Evolutionary conservation across 257 asterid genomes (phyloP).

Genomic region (Perilla frutescens): DNA sequence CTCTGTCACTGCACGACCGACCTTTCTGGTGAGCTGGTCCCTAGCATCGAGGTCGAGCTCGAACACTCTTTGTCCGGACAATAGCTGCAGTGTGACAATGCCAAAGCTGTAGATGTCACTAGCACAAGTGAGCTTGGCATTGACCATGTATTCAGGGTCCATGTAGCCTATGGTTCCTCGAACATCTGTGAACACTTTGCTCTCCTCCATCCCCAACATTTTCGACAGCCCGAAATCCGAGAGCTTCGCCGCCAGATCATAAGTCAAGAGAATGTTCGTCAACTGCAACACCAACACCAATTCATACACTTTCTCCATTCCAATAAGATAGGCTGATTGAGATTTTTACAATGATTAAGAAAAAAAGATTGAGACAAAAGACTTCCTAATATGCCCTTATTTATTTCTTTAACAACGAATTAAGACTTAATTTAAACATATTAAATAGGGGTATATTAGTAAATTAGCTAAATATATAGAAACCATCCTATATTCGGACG

Average conservation of each 20-base stretch:
- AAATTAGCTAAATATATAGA: too few species aligned
- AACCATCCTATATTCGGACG: too few species aligned
- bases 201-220: slow-evolving; percentile 73
- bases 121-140: slow-evolving; percentile 74
- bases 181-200: slow-evolving; percentile 72
- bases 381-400: too few species aligned
- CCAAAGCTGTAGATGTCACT: slow-evolving; percentile 84
- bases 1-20: slow-evolving; percentile 2
- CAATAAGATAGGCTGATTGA: too few species aligned
- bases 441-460: too few species aligned
- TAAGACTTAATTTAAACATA: too few species aligned
- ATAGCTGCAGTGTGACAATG: slow-evolving; percentile 69
- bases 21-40: slow-evolving; percentile 81
- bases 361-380: too few species aligned
- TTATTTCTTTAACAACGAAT: too few species aligned
- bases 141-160: slow-evolving; percentile 88
- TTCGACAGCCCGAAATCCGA: slow-evolving; percentile 77
- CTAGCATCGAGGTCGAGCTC: slow-evolving; percentile 70
- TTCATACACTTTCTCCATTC: too few species aligned
- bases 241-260: slow-evolving; percentile 61
- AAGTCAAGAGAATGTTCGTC: slow-evolving; percentile 70
- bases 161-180: slow-evolving; percentile 78
- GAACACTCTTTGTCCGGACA: slow-evolving; percentile 72
- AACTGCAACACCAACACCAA: slow-evolving; percentile 42
- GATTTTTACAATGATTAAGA: too few species aligned